phyloP scores from a whole-genome alignment of 306 rosid species.

The Albizia julibrissin region DNA sequence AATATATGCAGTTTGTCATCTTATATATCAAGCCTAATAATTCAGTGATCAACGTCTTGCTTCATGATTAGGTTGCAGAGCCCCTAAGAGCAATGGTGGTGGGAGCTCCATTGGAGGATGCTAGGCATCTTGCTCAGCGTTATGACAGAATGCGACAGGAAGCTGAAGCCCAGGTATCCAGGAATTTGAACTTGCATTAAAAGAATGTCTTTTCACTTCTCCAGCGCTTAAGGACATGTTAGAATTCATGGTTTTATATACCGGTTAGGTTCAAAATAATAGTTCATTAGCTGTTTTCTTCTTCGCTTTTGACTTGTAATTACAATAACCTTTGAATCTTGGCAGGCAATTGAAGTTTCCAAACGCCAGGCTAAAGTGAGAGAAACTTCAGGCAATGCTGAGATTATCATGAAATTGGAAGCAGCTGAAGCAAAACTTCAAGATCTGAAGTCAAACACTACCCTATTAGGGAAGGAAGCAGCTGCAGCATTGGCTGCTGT shows the following conservation, averaged over 20 bases:
- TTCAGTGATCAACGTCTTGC: conserved; percentile 30
- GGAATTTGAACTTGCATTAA: conserved; percentile 27
- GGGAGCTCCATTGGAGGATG: conserved; percentile 94
- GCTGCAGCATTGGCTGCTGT: conserved; percentile 13
- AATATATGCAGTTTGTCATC: conserved; percentile 19
- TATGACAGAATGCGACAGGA: conserved; percentile 91
- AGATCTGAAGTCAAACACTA: conserved; percentile 1
- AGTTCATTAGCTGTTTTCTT: conserved; percentile 25
- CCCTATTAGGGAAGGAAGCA: conserved; percentile 6
- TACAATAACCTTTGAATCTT: neutral
- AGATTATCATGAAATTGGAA: conserved; percentile 1
- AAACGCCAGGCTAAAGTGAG: conserved; percentile 13
- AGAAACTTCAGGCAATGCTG: neutral
- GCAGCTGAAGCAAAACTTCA: conserved; percentile 12
- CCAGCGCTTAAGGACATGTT: neutral
- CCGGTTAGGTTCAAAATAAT: neutral
- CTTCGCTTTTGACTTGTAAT: conserved; percentile 39
- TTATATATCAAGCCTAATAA: conserved; percentile 11
- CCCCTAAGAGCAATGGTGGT: conserved; percentile 92
- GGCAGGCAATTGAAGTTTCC: conserved; percentile 10
- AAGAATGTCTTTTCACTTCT: neutral
- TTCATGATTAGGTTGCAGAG: conserved; percentile 74
- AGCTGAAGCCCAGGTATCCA: conserved; percentile 87
- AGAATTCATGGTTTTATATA: neutral
- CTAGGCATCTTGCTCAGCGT: conserved; percentile 93